Evolutionary conservation across 768 basidiomycete species (phyloP).

Genomic region (Russula earlei): DNA sequence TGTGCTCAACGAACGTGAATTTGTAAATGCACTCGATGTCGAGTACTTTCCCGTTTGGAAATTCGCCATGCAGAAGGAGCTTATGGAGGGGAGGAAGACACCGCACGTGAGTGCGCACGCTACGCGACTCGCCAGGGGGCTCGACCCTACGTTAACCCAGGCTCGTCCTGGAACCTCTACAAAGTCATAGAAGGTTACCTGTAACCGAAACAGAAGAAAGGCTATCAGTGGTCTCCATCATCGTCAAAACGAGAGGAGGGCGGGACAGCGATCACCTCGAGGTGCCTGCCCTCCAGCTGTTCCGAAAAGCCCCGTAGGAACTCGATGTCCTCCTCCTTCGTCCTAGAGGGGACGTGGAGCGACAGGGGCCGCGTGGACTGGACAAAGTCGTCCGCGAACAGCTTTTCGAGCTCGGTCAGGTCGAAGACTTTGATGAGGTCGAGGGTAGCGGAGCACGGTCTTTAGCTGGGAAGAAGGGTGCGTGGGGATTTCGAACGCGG

Average conservation of each 20-base stretch:
- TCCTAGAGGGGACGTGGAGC: not conserved
- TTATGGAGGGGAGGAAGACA: not conserved
- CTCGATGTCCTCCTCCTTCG: slow-evolving; percentile 1
- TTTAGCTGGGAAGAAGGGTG: not conserved
- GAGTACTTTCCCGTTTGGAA: not conserved
- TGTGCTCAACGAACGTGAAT: not conserved
- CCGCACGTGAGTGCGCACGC: not conserved
- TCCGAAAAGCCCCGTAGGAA: not conserved
- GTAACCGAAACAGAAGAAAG: too few species aligned
- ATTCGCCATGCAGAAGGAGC: not conserved
- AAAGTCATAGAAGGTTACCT: not conserved
- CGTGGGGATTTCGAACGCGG: not conserved
- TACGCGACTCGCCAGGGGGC: not conserved
- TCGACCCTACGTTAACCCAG: slow-evolving; percentile 1
- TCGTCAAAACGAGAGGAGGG: not conserved
- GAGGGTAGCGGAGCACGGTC: not conserved
- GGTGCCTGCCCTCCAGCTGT: not conserved
- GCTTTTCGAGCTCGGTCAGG: not conserved
- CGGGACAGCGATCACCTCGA: not conserved
- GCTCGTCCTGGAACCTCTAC: not conserved
- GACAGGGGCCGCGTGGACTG: not conserved
- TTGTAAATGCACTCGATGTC: slow-evolving; percentile 3
- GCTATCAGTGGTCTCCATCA: not conserved
- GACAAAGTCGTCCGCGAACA: slow-evolving; percentile 5
- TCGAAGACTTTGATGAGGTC: not conserved